These are phyloP conservation scores for Trichoderma oligosporum DNA, from an alignment of 2,329 filamentous ascomycete species.

Conservation along the genomic window DNA sequence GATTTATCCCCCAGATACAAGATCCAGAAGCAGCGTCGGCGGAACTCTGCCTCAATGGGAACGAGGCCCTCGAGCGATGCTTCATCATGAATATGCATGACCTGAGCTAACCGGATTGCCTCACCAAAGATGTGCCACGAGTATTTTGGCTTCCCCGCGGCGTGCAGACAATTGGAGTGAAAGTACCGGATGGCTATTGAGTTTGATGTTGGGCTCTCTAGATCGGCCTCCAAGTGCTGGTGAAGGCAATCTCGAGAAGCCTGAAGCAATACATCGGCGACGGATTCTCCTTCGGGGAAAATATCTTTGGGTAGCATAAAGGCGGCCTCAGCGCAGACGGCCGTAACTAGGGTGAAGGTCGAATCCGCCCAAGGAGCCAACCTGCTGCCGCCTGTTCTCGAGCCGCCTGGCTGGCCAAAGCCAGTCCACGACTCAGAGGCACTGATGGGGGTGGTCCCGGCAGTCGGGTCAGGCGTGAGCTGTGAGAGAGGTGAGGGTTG, in stretches of 20 bases:
- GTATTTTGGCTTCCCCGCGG: constrained; percentile 39
- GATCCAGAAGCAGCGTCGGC: constrained; percentile 38
- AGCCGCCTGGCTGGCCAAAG: constrained; percentile 11
- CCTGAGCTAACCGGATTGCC: constrained; percentile 40
- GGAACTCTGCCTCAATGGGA: constrained; percentile 38
- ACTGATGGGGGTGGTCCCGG: constrained; percentile 18
- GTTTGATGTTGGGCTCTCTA: constrained; percentile 41
- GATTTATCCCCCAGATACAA: constrained; percentile 41
- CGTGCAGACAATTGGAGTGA: constrained; percentile 44
- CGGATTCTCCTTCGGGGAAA: constrained; percentile 37
- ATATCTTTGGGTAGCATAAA: constrained; percentile 39
- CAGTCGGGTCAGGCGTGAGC: constrained; percentile 15
- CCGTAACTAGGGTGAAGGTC: constrained; percentile 41
- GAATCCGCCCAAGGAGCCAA: constrained; percentile 36
- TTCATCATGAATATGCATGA: constrained; percentile 43
- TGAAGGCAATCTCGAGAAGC: constrained; percentile 38
- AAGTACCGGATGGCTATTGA: constrained; percentile 44
- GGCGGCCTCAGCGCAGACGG: constrained; percentile 41
- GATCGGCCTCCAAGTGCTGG: constrained; percentile 39
- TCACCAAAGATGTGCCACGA: constrained; percentile 47
- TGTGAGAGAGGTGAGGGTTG: constrained; percentile 16
- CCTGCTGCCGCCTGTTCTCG: constrained; percentile 10
- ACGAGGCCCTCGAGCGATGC: constrained; percentile 34
- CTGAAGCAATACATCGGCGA: constrained; percentile 38
- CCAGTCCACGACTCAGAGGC: constrained; percentile 13